phyloP scores from a whole-genome alignment of 23 red algal genomes.

The Gracilaria domingensis region DNA sequence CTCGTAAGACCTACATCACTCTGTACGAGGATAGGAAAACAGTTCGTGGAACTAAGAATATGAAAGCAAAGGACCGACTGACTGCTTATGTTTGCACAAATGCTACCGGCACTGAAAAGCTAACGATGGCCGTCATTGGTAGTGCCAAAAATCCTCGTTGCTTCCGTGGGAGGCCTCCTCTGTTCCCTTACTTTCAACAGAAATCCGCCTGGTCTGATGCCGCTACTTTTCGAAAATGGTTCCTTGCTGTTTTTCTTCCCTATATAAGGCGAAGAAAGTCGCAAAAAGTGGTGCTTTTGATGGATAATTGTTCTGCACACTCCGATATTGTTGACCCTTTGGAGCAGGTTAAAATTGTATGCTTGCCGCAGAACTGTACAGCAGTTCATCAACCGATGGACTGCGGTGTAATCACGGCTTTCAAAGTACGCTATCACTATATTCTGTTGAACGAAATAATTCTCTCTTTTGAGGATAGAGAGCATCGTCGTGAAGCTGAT shows the following conservation, averaged over 20 bases:
- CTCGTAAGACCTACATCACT: slow-evolving; percentile 13
- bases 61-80: slow-evolving; percentile 22
- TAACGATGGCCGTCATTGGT: slow-evolving; percentile 44
- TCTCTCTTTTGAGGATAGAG: background rate
- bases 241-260: slow-evolving; percentile 22
- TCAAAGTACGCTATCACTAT: background rate
- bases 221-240: slow-evolving; percentile 16
- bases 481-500: background rate
- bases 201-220: slow-evolving; percentile 15
- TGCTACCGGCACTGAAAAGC: slow-evolving; percentile 24
- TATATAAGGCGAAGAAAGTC: background rate
- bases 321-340: background rate
- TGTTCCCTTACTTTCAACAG: slow-evolving; percentile 21
- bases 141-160: slow-evolving; percentile 29
- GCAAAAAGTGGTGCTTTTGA: background rate
- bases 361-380: slow-evolving; percentile 18
- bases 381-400: slow-evolving; percentile 16
- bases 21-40: background rate
- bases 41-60: slow-evolving; percentile 27
- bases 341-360: slow-evolving; percentile 13
- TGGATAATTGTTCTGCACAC: slow-evolving; percentile 42
- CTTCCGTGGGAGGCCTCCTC: background rate
- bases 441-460: background rate
- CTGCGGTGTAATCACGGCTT: slow-evolving; percentile 3
- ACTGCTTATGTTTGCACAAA: slow-evolving; percentile 52